phyloP scores from a whole-genome alignment of 768 basidiomycete genomes.

The Russula lepida region DNA sequence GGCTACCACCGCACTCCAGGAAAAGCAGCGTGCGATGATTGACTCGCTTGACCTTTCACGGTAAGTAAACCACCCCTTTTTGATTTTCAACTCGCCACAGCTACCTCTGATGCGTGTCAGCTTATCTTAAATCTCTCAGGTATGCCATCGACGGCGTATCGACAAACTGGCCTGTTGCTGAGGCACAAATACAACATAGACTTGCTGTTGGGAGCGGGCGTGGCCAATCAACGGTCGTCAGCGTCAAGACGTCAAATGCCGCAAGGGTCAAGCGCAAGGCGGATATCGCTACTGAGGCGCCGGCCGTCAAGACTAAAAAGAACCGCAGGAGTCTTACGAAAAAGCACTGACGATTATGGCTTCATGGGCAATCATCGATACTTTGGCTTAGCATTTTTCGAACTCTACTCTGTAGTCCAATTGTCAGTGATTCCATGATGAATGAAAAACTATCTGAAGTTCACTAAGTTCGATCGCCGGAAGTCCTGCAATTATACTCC shows the following conservation, averaged over 20 bases:
- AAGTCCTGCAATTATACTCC: not conserved
- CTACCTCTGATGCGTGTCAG: constrained; percentile 6
- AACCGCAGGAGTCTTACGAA: constrained; percentile 10
- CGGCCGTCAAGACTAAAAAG: constrained; percentile 30
- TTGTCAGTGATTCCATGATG: not conserved
- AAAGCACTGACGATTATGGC: not conserved
- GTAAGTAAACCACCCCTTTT: constrained; percentile 42
- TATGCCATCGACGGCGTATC: constrained; percentile 65
- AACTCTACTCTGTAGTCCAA: not conserved
- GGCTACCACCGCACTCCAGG: constrained; percentile 43
- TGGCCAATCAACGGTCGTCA: constrained; percentile 63
- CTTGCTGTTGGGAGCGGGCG: constrained; percentile 26
- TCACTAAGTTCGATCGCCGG: not conserved
- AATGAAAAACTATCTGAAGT: not conserved
- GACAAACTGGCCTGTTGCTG: constrained; percentile 68
- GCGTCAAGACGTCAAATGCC: constrained; percentile 45
- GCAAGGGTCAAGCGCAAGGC: constrained; percentile 53
- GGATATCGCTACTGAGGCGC: constrained; percentile 31
- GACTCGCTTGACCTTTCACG: constrained; percentile 79
- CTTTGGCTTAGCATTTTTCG: not conserved
- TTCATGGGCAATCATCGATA: not conserved
- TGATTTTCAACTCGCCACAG: not conserved
- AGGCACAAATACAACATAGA: constrained; percentile 53
- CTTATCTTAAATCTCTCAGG: constrained; percentile 31
- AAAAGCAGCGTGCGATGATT: constrained; percentile 82